Evolutionary conservation across 129 eudicot genomes (phyloP).

Genomic region (Artemisia annua): DNA sequence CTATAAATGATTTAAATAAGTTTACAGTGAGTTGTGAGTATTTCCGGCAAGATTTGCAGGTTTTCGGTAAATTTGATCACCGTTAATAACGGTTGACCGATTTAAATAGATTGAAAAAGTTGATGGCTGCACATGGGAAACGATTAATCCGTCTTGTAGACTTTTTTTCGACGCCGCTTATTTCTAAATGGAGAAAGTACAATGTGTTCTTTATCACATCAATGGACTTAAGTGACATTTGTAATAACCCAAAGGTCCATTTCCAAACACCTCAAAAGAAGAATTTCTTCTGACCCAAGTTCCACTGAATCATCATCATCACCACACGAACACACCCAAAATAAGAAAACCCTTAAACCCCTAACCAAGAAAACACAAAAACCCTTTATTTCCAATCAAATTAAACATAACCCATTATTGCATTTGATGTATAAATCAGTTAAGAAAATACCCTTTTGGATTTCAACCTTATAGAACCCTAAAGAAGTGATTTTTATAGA

Average conservation of each 20-base stretch:
- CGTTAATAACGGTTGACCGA: no score
- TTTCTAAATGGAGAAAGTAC: no score
- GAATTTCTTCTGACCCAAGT: slow-evolving; percentile 28
- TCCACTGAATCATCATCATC: not conserved
- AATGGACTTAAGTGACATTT: no score
- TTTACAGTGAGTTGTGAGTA: no score
- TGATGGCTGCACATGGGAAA: no score
- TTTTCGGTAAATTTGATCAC: no score
- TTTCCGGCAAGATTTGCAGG: no score
- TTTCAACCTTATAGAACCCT: slow-evolving; percentile 25
- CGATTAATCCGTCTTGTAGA: no score
- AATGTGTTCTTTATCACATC: no score
- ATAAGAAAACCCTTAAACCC: slow-evolving; percentile 26
- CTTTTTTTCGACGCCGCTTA: no score
- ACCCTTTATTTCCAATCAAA: slow-evolving; percentile 14
- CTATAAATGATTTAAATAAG: no score
- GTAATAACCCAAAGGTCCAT: not conserved
- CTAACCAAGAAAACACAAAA: slow-evolving; percentile 14
- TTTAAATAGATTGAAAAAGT: no score
- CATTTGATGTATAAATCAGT: slow-evolving; percentile 16
- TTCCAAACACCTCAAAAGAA: not conserved
- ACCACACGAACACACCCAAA: not conserved
- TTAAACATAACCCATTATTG: slow-evolving; percentile 10
- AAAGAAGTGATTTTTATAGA: slow-evolving; percentile 4
- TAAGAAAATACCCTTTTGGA: slow-evolving; percentile 1